phyloP scores from a whole-genome alignment of 2,329 filamentous ascomycete genomes.

The Cladosporium velox region DNA sequence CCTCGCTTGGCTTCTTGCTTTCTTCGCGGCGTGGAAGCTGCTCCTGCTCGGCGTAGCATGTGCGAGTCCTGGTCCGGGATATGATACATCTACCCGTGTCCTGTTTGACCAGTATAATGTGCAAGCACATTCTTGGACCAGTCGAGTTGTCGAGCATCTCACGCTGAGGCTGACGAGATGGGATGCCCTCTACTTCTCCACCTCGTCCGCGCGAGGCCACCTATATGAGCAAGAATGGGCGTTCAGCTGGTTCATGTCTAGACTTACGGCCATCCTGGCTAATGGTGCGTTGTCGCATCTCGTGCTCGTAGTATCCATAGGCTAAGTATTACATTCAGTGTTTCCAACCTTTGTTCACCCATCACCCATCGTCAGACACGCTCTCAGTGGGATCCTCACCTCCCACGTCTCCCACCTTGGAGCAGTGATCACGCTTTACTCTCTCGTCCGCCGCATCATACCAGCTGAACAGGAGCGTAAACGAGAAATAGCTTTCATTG shows the following conservation, averaged over 20 bases:
- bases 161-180: conserved; percentile 67
- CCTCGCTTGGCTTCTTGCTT: conserved; percentile 23
- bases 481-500: conserved; percentile 62
- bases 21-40: conserved; percentile 66
- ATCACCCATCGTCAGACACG: conserved; percentile 35
- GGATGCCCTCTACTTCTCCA: conserved; percentile 78
- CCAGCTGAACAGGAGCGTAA: conserved; percentile 37
- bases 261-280: conserved; percentile 44
- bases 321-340: conserved; percentile 35
- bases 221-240: conserved; percentile 84
- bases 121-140: conserved; percentile 25
- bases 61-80: conserved; percentile 61
- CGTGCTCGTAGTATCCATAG: conserved; percentile 13
- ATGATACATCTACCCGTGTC: conserved; percentile 74
- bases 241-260: conserved; percentile 64
- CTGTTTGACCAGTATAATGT: conserved; percentile 41
- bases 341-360: conserved; percentile 25
- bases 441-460: conserved; percentile 62
- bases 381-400: conserved; percentile 63
- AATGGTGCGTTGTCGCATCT: conserved; percentile 42
- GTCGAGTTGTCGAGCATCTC: conserved; percentile 39
- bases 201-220: conserved; percentile 64
- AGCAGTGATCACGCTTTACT: conserved; percentile 72
- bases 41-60: conserved; percentile 64
- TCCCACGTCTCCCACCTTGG: conserved; percentile 75